These are phyloP conservation scores for Hemileia vastatrix DNA, from an alignment of 1,284 basidiomycete species.

Conservation along the genomic window DNA sequence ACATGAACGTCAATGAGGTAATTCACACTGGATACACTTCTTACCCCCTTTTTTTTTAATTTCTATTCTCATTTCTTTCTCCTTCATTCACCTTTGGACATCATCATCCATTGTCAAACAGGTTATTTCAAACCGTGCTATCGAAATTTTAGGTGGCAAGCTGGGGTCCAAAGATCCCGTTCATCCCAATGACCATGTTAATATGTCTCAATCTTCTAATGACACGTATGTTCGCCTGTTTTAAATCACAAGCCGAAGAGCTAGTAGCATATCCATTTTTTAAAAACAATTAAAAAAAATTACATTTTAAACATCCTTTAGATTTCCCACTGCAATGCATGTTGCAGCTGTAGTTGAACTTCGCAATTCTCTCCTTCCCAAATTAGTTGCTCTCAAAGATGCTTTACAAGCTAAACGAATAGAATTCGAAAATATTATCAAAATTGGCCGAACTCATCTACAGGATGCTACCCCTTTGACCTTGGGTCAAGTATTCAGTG, in stretches of 20 bases:
- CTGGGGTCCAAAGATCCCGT: slow-evolving; percentile 94
- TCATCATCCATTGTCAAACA: slow-evolving; percentile 36
- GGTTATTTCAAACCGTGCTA: slow-evolving; percentile 98
- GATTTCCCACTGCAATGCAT: slow-evolving; percentile 99
- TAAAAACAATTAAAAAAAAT: no score
- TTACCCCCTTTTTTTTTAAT: no score
- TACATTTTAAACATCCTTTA: slow-evolving; percentile 46
- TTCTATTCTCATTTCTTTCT: no score
- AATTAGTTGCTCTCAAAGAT: slow-evolving; percentile 69
- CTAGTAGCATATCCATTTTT: no score
- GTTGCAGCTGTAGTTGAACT: slow-evolving; percentile 90
- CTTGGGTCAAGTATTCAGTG: slow-evolving; percentile 96
- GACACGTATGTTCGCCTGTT: slow-evolving; percentile 60
- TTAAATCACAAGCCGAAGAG: no score
- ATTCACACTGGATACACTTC: slow-evolving; percentile 10
- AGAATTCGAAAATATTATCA: slow-evolving; percentile 81
- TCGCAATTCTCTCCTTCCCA: slow-evolving; percentile 68
- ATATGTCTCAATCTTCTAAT: slow-evolving; percentile 98
- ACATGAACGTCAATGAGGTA: slow-evolving; percentile 99
- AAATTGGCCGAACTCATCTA: slow-evolving; percentile 90
- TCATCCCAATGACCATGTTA: slow-evolving; percentile 99
- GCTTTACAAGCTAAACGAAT: slow-evolving; percentile 73
- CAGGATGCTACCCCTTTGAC: slow-evolving; percentile 96
- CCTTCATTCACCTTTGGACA: not conserved
- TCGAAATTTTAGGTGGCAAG: slow-evolving; percentile 90